These are phyloP conservation scores for Aspergillus luchuensis DNA, from an alignment of 2,329 filamentous ascomycete species.

Conservation along the genomic window DNA sequence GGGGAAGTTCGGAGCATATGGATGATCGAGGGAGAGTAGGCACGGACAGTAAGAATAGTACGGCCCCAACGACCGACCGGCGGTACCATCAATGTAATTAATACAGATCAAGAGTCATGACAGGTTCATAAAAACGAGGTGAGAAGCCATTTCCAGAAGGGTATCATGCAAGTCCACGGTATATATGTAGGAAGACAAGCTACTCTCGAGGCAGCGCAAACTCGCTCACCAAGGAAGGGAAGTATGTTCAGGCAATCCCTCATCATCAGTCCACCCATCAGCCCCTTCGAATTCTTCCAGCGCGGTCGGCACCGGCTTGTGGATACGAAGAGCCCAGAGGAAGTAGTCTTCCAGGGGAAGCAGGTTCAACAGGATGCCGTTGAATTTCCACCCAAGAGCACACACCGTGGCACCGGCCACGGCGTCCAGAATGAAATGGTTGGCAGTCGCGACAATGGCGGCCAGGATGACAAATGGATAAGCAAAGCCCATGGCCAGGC, in stretches of 20 bases:
- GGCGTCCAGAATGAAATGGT: conserved; percentile 72
- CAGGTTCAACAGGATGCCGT: conserved; percentile 62
- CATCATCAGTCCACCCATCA: conserved; percentile 24
- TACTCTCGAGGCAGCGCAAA: neutral
- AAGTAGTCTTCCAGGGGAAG: conserved; percentile 69
- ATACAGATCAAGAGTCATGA: conserved; percentile 4
- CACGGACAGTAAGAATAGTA: neutral
- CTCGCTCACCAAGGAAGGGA: conserved; percentile 16
- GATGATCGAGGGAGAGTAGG: neutral
- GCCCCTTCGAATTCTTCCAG: conserved; percentile 21
- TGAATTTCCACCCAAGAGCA: conserved; percentile 62
- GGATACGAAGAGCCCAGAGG: conserved; percentile 62
- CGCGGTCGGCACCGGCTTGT: conserved; percentile 57
- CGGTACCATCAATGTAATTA: neutral
- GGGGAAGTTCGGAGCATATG: neutral
- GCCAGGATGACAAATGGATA: conserved; percentile 68
- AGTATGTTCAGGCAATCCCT: conserved; percentile 14
- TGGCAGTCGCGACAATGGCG: conserved; percentile 71
- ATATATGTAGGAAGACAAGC: neutral
- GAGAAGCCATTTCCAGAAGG: conserved; percentile 3
- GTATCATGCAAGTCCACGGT: conserved; percentile 13
- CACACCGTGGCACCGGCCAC: conserved; percentile 69
- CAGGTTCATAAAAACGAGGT: conserved; percentile 6
- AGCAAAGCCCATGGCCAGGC: conserved; percentile 56
- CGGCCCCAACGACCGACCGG: neutral